Base-by-base conservation (phyloP, 352 stramenopile genomes). In the Peronospora destructor region DNA sequence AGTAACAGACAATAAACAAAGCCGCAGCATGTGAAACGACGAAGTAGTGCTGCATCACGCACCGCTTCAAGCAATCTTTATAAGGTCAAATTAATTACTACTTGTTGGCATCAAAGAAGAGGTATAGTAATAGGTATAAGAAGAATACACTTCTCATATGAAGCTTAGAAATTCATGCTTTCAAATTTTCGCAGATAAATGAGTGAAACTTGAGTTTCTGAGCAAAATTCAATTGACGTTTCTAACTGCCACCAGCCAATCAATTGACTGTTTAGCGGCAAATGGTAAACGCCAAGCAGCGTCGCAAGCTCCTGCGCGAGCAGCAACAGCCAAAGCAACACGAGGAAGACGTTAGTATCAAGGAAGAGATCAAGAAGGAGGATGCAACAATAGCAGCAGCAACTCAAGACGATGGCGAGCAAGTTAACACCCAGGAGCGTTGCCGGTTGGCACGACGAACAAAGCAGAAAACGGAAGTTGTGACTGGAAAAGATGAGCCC, bases 241-340 rank as follows among this genome's bases (percentile, higher is more conserved):
- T 54, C 17, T 26, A 26, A 26, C 23, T n/a, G 1, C 12, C 10
- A 26, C 28, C 46, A 56, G 32, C 46, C 46, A 56, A 38, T 41
- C 53, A 54, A 45, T 19, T 14, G 6, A 35, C 3, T 23, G 12
- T 30, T 11, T 23, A 39, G n/a, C n/a, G n/a, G n/a, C n/a, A 23
- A 12, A 50, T 26, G 35, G 28, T 89, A 61, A 91, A 91, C 66
- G 80, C 80, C 44, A 91, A 88, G 72, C 74, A 87, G 53, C 76
- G 79, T 13, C 76, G 79, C 42, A 86, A 87, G 61, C 62, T 87
- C 37, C 64, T 74, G 45, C 76, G 76, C 30, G 55, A 78, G 49
- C 73, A 85, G 57, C 69, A 84, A 53, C 69, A 49, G 3, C 46
- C 23, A 42, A n/a, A 42, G 40, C 33, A 25, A n/a, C 45, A 30